Conservation (phyloP, 768 basidiomycete genomes). For the Russula virescens region DNA sequence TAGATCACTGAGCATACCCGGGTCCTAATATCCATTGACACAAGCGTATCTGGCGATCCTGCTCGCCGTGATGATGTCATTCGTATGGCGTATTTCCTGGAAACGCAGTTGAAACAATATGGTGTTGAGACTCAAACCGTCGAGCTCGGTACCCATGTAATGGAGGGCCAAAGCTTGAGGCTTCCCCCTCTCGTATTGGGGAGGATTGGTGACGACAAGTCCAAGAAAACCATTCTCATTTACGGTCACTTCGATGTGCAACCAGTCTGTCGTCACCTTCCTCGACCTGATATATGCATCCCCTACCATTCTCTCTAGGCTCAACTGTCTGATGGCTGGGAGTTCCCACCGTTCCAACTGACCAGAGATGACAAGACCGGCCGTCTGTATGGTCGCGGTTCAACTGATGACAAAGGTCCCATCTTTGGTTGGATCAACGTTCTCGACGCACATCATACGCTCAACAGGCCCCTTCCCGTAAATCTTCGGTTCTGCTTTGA, state of each 20-base stretch:
- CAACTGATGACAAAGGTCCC: slow-evolving; percentile 89
- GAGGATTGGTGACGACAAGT: slow-evolving; percentile 71
- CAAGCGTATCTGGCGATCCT: slow-evolving; percentile 63
- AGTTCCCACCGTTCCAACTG: slow-evolving; percentile 77
- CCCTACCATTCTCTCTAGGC: slow-evolving; percentile 30
- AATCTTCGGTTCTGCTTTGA: slow-evolving; percentile 92
- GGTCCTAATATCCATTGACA: neutral
- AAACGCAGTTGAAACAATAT: slow-evolving; percentile 63
- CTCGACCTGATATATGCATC: neutral
- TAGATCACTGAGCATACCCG: neutral
- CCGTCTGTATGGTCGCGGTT: slow-evolving; percentile 78
- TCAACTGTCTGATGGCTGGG: slow-evolving; percentile 71
- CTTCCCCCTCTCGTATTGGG: slow-evolving; percentile 86
- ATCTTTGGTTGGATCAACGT: slow-evolving; percentile 87
- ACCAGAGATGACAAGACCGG: slow-evolving; percentile 46
- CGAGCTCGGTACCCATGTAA: slow-evolving; percentile 69
- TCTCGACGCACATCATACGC: slow-evolving; percentile 72
- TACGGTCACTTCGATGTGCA: slow-evolving; percentile 98
- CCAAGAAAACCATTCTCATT: slow-evolving; percentile 88
- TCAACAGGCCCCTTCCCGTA: slow-evolving; percentile 69
- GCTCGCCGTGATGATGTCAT: slow-evolving; percentile 69
- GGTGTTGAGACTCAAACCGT: slow-evolving; percentile 72
- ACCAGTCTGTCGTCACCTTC: slow-evolving; percentile 48
- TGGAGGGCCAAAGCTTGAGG: slow-evolving; percentile 64
- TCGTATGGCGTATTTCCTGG: slow-evolving; percentile 81